Percentiles rank a stretch among this genome's conserved stretches.
Conservation (phyloP, 139 green algal species). For the Ulvella scutata region DNA sequence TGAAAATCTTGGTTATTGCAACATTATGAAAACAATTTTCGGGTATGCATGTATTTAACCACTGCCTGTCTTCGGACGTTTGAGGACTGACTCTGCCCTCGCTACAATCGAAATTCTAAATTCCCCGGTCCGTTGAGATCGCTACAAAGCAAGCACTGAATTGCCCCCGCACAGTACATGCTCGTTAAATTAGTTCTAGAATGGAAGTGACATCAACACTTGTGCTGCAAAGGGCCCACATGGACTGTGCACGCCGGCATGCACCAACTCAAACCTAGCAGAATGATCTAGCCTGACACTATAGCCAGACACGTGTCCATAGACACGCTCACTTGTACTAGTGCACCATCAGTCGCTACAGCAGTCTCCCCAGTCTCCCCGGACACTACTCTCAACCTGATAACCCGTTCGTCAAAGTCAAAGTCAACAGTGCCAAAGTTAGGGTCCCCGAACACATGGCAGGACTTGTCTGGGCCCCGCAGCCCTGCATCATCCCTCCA, state of each 20-base stretch:
- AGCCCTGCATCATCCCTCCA: slow-evolving; percentile 20
- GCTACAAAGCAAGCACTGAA: neutral
- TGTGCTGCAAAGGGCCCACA: neutral
- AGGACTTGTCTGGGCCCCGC: slow-evolving; percentile 23
- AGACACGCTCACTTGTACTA: neutral
- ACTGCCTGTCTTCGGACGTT: too few relatives aligned
- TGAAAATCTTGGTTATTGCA: too few relatives aligned
- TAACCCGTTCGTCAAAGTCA: slow-evolving; percentile 4
- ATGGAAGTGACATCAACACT: neutral
- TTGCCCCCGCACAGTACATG: neutral
- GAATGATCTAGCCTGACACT: too few relatives aligned
- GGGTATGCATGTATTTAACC: too few relatives aligned
- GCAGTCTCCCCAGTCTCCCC: neutral
- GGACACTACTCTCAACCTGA: neutral
- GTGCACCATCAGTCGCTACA: neutral
- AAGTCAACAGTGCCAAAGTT: slow-evolving; percentile 34
- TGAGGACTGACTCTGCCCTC: too few relatives aligned
- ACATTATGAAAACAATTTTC: too few relatives aligned
- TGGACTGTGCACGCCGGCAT: neutral
- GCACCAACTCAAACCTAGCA: neutral
- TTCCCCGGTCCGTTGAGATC: neutral
- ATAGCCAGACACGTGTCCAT: neutral
- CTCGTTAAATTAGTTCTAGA: neutral
- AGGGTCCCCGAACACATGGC: slow-evolving; percentile 12
- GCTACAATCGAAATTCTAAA: too few relatives aligned